Evolutionary conservation across 768 basidiomycete genomes (phyloP), one percentile per base, ranked within the genome.

Genomic region (Crassisporium funariophilum): DNA sequence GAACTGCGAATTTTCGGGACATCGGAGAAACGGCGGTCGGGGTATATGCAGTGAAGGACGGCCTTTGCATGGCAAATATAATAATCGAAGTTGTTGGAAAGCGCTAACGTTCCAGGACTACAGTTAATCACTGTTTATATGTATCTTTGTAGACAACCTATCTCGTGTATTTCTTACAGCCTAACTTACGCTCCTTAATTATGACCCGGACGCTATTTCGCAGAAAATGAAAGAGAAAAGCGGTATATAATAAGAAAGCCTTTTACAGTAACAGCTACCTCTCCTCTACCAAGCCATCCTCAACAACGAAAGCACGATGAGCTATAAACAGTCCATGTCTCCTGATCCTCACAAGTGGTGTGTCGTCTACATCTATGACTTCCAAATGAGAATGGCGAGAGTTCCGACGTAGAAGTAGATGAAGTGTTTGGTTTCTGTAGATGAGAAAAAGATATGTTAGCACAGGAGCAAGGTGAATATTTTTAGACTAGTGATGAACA

Each of bases 361-460:
- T 31, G 15, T n/a, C 21, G 33, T 37, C 19, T 31, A 21, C 42
- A 44, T 71, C 71, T 71, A 92, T 79, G 91, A 92, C 75, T 91
- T 93, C 91, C 91, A 93, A 74, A 93, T 83, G 67, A 98, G 85
- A 72, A 98, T 83, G 50, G 95, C 95, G 59, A 95, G 84, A 25
- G 86, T 74, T 46, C 91, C 93, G 65, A 98, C 77, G 76, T 95
- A 98, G 73, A 95, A 95, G 79, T 98, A 98, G 74, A 98, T 94
- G 73, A 98, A 98, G 66, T 97, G 89, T 69, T 94, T 95, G 55
- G 93, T 95, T 81, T 98, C 94, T 97, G 68, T 15, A 50, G 37
- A 36, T 31, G 39, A 43, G 44, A 16, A 44, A 48, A 41, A 27
- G 33, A 41, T 16, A 15, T 20, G 35, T 12, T 47, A 36, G 35